Conservation (phyloP, 2,329 filamentous ascomycete genomes). For the Sarocladiaceae sp. region DNA sequence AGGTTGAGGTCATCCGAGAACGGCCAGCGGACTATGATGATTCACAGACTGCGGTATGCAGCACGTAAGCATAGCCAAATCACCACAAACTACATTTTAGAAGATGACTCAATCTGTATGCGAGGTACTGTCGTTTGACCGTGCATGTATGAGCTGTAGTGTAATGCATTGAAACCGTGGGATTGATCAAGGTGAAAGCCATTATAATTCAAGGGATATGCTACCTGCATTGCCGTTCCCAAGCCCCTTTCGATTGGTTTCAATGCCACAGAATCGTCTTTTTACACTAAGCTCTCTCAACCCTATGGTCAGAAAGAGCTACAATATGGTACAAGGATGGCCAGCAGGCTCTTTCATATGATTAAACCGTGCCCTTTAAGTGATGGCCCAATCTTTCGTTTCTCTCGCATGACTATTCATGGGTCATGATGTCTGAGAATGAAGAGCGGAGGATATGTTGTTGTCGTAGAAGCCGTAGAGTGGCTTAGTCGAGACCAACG, state of each 20-base stretch:
- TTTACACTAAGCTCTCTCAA: constrained; percentile 38
- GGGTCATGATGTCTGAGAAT: constrained; percentile 8
- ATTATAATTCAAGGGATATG: constrained; percentile 17
- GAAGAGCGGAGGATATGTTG: background rate
- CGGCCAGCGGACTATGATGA: constrained; percentile 18
- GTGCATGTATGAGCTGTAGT: too few relatives aligned
- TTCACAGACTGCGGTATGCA: background rate
- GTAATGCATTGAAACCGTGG: too few relatives aligned
- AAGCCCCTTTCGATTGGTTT: constrained; percentile 16
- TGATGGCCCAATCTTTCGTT: background rate
- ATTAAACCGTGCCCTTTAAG: background rate
- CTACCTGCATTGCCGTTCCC: constrained; percentile 27
- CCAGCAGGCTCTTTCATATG: background rate
- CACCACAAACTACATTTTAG: too few relatives aligned
- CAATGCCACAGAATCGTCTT: constrained; percentile 20
- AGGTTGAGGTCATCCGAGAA: constrained; percentile 29
- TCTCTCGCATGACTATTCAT: constrained; percentile 18
- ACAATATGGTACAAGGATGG: constrained; percentile 34
- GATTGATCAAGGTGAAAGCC: background rate
- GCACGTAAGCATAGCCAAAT: background rate
- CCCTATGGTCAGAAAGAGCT: constrained; percentile 27
- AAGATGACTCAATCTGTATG: too few relatives aligned
- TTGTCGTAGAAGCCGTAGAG: background rate
- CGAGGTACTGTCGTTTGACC: too few relatives aligned
- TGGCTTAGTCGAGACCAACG: constrained; percentile 49